Percentiles rank a stretch among this genome's conserved stretches.
These are phyloP conservation scores for Eustoma russellianum DNA, from an alignment of 257 asterid species.

Conservation along the genomic window DNA sequence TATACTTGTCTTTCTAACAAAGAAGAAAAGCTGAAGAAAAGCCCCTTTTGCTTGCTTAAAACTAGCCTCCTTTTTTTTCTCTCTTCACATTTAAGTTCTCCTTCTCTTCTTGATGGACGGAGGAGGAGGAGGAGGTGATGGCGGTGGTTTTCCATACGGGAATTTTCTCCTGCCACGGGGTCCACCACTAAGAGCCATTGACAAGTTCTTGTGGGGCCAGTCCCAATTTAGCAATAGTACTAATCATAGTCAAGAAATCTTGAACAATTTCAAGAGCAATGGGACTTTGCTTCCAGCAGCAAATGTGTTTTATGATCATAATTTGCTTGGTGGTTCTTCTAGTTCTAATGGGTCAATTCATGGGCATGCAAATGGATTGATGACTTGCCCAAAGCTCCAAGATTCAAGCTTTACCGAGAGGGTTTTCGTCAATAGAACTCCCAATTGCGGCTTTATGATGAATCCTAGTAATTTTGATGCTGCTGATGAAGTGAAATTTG, in stretches of 20 bases:
- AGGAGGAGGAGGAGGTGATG: conserved; percentile 18
- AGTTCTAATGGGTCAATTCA: conserved; percentile 4
- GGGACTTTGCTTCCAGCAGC: conserved; percentile 5
- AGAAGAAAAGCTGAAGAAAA: no score
- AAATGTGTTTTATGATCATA: background rate
- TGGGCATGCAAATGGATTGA: background rate
- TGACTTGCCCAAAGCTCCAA: background rate
- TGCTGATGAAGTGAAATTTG: conserved; percentile 2
- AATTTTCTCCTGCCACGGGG: conserved; percentile 7
- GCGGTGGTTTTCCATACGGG: conserved; percentile 2
- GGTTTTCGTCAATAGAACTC: background rate
- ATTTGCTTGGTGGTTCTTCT: background rate
- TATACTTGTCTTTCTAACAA: no score
- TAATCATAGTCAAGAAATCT: conserved; percentile 10
- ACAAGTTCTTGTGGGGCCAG: conserved; percentile 27
- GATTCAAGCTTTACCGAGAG: conserved; percentile 12
- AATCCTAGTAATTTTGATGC: background rate
- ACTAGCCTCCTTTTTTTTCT: no score
- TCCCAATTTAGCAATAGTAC: background rate
- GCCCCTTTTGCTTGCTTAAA: no score
- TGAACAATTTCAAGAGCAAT: conserved; percentile 4
- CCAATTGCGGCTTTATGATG: background rate
- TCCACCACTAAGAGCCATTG: conserved; percentile 24
- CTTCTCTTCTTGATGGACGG: no score
- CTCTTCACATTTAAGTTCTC: background rate